phyloP scores from a whole-genome alignment of 805 yeast species.

The Nakazawaea wickerhamii region DNA sequence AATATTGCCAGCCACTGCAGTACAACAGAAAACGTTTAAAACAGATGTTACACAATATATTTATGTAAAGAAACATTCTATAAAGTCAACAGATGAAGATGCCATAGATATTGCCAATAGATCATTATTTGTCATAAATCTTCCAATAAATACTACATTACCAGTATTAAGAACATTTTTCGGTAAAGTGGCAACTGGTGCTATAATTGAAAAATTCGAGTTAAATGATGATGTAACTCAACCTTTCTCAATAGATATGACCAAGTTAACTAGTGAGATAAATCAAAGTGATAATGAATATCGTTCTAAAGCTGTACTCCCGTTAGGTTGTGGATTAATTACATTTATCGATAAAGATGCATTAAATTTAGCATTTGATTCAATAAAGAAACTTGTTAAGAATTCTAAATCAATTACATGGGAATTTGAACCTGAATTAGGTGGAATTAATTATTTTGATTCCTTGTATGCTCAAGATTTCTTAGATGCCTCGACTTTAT shows the following conservation, averaged over 20 bases:
- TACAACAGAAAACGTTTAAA: slow-evolving; percentile 15
- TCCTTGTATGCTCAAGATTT: slow-evolving; percentile 8
- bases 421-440: slow-evolving; percentile 26
- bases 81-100: slow-evolving; percentile 29
- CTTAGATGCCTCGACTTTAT: slow-evolving; percentile 47
- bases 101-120: slow-evolving; percentile 41
- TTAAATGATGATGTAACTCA: slow-evolving; percentile 35
- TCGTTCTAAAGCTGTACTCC: slow-evolving; percentile 40
- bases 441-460: slow-evolving; percentile 11
- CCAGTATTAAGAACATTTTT: slow-evolving; percentile 52
- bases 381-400: slow-evolving; percentile 47
- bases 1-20: slow-evolving; percentile 28
- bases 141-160: slow-evolving; percentile 59
- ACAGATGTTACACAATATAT: slow-evolving; percentile 45
- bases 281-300: slow-evolving; percentile 27
- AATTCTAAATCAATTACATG: slow-evolving; percentile 17
- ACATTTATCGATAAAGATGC: slow-evolving; percentile 71
- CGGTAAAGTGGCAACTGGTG: slow-evolving; percentile 54
- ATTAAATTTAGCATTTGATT: slow-evolving; percentile 55
- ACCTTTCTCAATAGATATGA: slow-evolving; percentile 44
- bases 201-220: slow-evolving; percentile 46
- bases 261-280: slow-evolving; percentile 54
- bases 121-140: slow-evolving; percentile 68
- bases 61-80: slow-evolving; percentile 59
- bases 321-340: slow-evolving; percentile 69